Base-by-base conservation (phyloP, 1,284 basidiomycete species). In the Wallemia ichthyophaga region DNA sequence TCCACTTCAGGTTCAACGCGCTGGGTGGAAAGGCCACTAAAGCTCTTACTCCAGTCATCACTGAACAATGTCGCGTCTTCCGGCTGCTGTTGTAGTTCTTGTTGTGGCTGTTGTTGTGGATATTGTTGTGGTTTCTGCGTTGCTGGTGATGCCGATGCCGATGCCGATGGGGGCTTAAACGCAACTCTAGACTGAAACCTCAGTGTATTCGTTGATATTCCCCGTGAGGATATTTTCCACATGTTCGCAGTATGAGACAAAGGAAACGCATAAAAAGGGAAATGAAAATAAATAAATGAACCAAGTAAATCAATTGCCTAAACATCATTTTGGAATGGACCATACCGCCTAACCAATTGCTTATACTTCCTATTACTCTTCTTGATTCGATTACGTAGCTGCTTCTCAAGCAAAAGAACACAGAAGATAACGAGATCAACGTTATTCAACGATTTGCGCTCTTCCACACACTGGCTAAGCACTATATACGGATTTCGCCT, bases 31-130 rank as follows among this genome's bases (percentile, higher is more conserved):
- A 96, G 72, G 0, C 92, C 92, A 60, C 78, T 73, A 68, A 89
- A 96, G 65, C 81, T 84, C 64, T 78, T 83, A 1, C 82, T 83
- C 92, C 92, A 96, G 68, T 94, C 86, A 1, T 56, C 55, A 24
- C 25, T 63, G 61, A 24, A 48, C 5, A 21, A 5, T 11, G 13
- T 15, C 3, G 9, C n/a, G 37, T 48, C 37, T 5, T 48, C 56
- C 21, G 11, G 56, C 5, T 9, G 23, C 56, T 48, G 37, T 19
- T 31, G 28, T 31, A 17, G 28, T 17, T 31, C 7, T 17, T 31
- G 28, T 31, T 7, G 28, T 31, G 28, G 37, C n/a, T 21, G 37
- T 21, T 11, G 9, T 48, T 48, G 11, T 13, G 37, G 37, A 11
- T 48, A 19, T 17, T 31, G n/a, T 21, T 48, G 37, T 48, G 37